phyloP scores from a whole-genome alignment of 139 green algal genomes.

The Chlorella sp. region DNA sequence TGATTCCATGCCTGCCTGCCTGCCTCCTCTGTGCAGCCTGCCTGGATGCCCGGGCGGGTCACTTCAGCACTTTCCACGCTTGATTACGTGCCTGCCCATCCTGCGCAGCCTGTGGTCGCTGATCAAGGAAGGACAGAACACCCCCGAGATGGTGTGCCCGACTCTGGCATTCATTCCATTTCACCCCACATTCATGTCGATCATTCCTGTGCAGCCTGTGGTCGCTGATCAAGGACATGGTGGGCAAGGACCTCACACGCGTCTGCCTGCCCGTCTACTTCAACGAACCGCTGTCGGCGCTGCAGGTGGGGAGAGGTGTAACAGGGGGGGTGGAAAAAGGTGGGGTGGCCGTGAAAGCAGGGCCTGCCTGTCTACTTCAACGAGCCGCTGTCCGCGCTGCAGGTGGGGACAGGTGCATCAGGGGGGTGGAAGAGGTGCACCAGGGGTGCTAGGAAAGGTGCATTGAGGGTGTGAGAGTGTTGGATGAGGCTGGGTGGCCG shows the following conservation, averaged over 20 bases:
- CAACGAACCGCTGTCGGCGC: conserved; percentile 90
- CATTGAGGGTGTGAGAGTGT: neutral
- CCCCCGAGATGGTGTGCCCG: too few species aligned
- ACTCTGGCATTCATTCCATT: too few species aligned
- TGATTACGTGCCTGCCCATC: too few species aligned
- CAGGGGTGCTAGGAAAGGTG: too few species aligned
- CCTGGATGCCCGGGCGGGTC: too few species aligned
- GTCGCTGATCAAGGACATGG: conserved; percentile 90
- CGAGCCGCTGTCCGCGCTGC: conserved; percentile 83
- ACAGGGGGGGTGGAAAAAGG: neutral
- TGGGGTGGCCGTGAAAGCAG: neutral
- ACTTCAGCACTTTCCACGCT: too few species aligned
- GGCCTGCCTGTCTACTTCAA: conserved; percentile 93
- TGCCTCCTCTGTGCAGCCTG: too few species aligned
- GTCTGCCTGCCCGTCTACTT: conserved; percentile 96
- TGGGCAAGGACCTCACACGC: conserved; percentile 81
- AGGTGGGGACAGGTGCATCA: too few species aligned
- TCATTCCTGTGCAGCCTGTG: conserved; percentile 56
- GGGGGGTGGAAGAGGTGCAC: too few species aligned
- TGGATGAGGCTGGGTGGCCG: neutral
- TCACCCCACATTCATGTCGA: too few species aligned
- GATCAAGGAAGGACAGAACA: too few species aligned
- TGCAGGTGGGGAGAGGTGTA: conserved; percentile 41
- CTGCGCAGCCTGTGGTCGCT: too few species aligned
- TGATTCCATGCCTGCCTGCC: neutral